A percentile compares a stretch with the other conserved stretches of the same genome.
These are phyloP conservation scores for Aquilaria malaccensis DNA, from an alignment of 345 rosid species.

Conservation along the genomic window DNA sequence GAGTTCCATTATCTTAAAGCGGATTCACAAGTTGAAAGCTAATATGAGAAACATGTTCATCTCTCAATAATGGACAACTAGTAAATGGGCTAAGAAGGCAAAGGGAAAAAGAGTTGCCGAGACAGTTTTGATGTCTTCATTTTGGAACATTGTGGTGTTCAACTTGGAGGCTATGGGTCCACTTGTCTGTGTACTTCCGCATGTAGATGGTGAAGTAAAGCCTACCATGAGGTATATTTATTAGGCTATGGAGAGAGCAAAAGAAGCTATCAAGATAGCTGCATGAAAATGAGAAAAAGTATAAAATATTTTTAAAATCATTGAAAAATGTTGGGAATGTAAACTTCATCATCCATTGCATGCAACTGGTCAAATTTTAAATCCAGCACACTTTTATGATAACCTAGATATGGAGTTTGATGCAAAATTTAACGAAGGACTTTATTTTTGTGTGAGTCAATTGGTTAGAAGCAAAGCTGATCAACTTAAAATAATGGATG, in stretches of 20 bases:
- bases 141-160: no score
- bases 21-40: no score
- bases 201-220: slow-evolving; percentile 14
- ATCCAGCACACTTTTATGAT: neutral
- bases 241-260: neutral
- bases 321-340: slow-evolving; percentile 5
- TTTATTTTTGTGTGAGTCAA: neutral
- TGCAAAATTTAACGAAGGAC: neutral
- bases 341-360: neutral
- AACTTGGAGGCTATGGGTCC: neutral
- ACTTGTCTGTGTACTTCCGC: slow-evolving; percentile 9
- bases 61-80: no score
- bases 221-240: neutral
- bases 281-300: neutral
- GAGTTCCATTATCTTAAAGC: no score
- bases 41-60: no score
- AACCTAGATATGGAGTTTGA: no score
- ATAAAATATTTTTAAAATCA: slow-evolving; percentile 4
- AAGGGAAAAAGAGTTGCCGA: no score
- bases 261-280: neutral
- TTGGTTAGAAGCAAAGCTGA: no score
- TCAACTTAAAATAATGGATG: no score
- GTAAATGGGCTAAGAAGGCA: no score
- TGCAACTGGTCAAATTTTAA: neutral
- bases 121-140: no score